Base-by-base conservation (phyloP, 2,329 filamentous ascomycete genomes). In the Penicillium sp. region DNA sequence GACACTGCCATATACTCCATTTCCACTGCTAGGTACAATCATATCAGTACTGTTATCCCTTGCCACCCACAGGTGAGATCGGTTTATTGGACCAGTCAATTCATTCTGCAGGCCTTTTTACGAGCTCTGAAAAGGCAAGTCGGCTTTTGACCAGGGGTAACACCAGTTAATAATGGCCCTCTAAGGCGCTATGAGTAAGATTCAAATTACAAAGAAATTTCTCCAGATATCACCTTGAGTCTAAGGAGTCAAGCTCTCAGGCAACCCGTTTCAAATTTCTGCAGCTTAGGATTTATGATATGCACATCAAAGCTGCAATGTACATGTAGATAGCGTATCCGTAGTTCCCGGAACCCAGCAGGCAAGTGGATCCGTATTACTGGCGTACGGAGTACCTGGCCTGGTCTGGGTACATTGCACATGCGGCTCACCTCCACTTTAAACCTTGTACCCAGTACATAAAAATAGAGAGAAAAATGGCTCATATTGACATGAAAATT, bases 381-480 rank as follows among this genome's bases (percentile, higher is more conserved):
- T 56, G 61, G 53, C 42, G 37, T 27, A n/a, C 35, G 35, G 31
- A 35, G 59, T 57, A 44, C 60, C 59, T 59, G 54, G 29, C 48
- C 43, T 55, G 53, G 57, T 58, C 21, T 35, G 48, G 58, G 60
- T 66, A 65, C 63, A 51, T 66, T 29, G 53, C 50, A 53, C 50
- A 66, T 65, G 63, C 63, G 56, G 59, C 57, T 58, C 31, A 52
- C 46, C 16, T 47, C 58, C 61, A 66, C 58, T 37, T 27, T 57
- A 44, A 61, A 54, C 39, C 46, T 57, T 53, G 65, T 67, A 67
- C 58, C 58, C n/a, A 51, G 50, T 47, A 67, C 63, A 57, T 60
- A 25, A 49, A 57, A 53, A 45, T 46, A 59, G 23, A 39, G 21
- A 14, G 25, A 35, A 52, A 65, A 66, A 63, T 67, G 62, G 53